Base-by-base conservation (phyloP, 2,329 filamentous ascomycete genomes). In the Alternaria brassicae region DNA sequence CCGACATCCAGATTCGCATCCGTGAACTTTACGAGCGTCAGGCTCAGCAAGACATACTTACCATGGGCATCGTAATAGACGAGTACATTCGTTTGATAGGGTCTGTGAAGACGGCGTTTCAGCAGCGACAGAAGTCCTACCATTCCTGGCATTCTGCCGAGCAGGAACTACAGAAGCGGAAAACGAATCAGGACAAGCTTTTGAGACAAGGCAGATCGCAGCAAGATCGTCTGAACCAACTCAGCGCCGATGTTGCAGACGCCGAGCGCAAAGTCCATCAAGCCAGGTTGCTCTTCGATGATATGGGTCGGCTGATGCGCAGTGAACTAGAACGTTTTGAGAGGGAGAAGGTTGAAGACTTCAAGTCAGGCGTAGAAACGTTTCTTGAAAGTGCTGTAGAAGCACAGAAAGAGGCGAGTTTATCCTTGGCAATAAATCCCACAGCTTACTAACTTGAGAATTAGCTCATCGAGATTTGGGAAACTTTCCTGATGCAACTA, bases 81-180 rank as follows among this genome's bases (percentile, higher is more conserved):
- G 95, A 99, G 80, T 99, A 99, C 79, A 96, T 99, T 69, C 92
- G 95, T 5, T 81, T 99, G 41, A 98, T 99, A 69, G 92, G 93
- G 30, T 96, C 91, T 55, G 91, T 98, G 61, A 99, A 99, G 83
- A 91, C 90, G 62, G 92, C 95, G 0, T 99, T 99, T 74, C 81
- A 85, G 34, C 93, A 97, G 78, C 89, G 95, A 56, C 95, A 99
- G 77, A 97, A 97, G 78, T 91, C 93, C 1, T 99, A 95, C 75
- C 92, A 98, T 76, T 89, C 91, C 41, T 99, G 95, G 94, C 93
- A 97, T 76, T 81, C 87, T 3, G 93, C 95, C 7, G 95, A 99
- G 75, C 89, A 89, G 4, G 94, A 98, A 73, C 81, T 98, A 61
- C 88, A 91, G 77, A 98, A 99, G 83, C 90, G 92, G 72, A 95